Evolutionary conservation across 345 rosid species (phyloP).

Genomic region (Hirschfeldia incana): DNA sequence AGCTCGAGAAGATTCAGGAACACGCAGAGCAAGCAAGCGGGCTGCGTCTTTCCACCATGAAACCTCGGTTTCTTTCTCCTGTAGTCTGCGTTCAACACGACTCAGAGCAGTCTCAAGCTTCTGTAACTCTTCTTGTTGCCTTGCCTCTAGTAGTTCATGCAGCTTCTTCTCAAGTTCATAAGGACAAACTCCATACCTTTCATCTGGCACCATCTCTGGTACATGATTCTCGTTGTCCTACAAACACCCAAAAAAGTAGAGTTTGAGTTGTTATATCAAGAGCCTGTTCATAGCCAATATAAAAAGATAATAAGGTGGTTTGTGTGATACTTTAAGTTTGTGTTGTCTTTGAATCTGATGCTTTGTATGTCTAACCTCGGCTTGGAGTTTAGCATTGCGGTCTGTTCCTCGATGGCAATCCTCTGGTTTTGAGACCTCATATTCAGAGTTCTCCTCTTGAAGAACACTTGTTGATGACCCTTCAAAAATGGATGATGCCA

Average conservation of each 20-base stretch:
- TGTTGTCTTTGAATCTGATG: conserved; percentile 25
- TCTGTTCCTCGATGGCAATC: background rate
- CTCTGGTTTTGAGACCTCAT: conserved; percentile 42
- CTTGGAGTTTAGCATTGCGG: too few relatives aligned
- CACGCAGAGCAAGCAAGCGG: conserved; percentile 46
- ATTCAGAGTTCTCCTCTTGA: conserved; percentile 36
- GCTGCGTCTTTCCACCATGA: conserved; percentile 88
- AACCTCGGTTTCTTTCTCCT: conserved; percentile 69
- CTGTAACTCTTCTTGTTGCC: conserved; percentile 67
- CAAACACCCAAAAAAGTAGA: conserved; percentile 1
- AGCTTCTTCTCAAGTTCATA: conserved; percentile 64
- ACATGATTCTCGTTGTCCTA: conserved; percentile 18
- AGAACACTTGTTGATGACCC: conserved; percentile 38
- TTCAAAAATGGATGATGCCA: conserved; percentile 37
- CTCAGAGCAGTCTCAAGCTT: conserved; percentile 67
- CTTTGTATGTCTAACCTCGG: background rate
- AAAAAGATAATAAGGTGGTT: background rate
- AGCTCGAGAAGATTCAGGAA: conserved; percentile 41
- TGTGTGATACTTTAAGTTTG: conserved; percentile 39
- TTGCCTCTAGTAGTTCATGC: conserved; percentile 61
- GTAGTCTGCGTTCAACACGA: conserved; percentile 49
- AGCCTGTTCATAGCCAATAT: conserved; percentile 10
- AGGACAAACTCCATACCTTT: conserved; percentile 56
- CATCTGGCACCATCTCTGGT: conserved; percentile 31
- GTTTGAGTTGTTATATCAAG: background rate